These are phyloP conservation scores for Penicillium psychrosexuale DNA, from an alignment of 2,329 filamentous ascomycete genomes.

Conservation along the genomic window DNA sequence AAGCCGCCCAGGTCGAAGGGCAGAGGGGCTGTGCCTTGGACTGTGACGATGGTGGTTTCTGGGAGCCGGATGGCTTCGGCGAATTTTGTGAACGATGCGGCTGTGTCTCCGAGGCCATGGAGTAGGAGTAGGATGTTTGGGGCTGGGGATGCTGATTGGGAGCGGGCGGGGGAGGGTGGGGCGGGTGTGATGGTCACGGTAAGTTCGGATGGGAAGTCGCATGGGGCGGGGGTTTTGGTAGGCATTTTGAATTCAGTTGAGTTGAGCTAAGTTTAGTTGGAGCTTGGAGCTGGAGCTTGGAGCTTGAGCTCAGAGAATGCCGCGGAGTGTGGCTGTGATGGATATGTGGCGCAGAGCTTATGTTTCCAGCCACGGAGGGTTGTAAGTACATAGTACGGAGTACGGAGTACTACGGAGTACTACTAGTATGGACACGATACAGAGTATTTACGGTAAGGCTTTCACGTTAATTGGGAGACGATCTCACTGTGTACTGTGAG, in stretches of 20 bases:
- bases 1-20: constrained; percentile 66
- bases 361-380: neutral
- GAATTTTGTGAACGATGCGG: constrained; percentile 65
- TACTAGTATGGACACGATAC: too few species aligned
- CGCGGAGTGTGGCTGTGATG: neutral
- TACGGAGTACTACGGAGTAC: neutral
- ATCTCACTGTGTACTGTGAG: neutral
- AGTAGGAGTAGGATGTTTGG: constrained; percentile 77
- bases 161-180: constrained; percentile 23
- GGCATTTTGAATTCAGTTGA: constrained; percentile 24
- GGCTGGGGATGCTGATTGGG: constrained; percentile 49
- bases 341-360: neutral
- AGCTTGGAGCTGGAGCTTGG: neutral
- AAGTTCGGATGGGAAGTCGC: constrained; percentile 48
- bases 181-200: constrained; percentile 41
- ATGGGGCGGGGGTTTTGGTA: constrained; percentile 37
- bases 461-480: neutral
- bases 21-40: constrained; percentile 68
- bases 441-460: neutral
- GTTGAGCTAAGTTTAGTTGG: neutral
- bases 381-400: neutral
- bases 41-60: constrained; percentile 70
- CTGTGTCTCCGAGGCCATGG: constrained; percentile 78
- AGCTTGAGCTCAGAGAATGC: neutral
- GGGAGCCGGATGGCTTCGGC: constrained; percentile 68